Evolutionary conservation across 768 basidiomycete species (phyloP), one percentile per base, ranked within the genome.

Genomic region (Candolleomyces aberdarensis): DNA sequence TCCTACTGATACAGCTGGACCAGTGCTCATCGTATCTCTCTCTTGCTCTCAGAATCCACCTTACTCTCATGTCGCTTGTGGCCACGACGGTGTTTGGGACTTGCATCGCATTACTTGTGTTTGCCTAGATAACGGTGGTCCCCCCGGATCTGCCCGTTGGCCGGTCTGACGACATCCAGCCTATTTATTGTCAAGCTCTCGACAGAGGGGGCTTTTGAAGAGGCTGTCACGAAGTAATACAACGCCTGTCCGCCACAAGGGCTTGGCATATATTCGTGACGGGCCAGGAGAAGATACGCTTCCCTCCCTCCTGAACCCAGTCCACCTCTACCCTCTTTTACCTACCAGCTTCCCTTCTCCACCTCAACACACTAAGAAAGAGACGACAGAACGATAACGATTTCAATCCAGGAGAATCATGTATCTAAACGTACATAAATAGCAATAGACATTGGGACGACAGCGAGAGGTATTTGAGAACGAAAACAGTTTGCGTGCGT

Each of bases 21-120:
- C 58, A 47, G 40, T 58, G 40, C 58, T 60, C 29, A 60, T 60
- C 49, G 51, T 49, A 32, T 32, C 60, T 41, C 44, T 46, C 3
- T 7, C 19, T 46, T 46, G 49, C 43, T 17, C 49, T 5, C 56
- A 88, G 85, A 64, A 69, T 79, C 1, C 85, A 88, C 65, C 67
- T 82, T 29, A 74, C 77, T 4, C 72, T 87, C 41, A 85, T 86
- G 76, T 72, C 76, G 50, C 65, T 77, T 15, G 80, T 87, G 50
- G 75, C 79, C 3, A 71, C 66, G 2, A 72, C 82, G 20, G 77
- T 87, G 3, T 75, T 85, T 60, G 76, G 79, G 7, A 84, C 81
- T 3, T 84, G 81, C 63, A 72, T 86, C 43, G 71, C 82, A 13
- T 77, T 84, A 32, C 70, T 86, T 26, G 76, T 74, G 17, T 73